Evolutionary conservation across 129 eudicot species (phyloP).

Genomic region (Tagetes patula): DNA sequence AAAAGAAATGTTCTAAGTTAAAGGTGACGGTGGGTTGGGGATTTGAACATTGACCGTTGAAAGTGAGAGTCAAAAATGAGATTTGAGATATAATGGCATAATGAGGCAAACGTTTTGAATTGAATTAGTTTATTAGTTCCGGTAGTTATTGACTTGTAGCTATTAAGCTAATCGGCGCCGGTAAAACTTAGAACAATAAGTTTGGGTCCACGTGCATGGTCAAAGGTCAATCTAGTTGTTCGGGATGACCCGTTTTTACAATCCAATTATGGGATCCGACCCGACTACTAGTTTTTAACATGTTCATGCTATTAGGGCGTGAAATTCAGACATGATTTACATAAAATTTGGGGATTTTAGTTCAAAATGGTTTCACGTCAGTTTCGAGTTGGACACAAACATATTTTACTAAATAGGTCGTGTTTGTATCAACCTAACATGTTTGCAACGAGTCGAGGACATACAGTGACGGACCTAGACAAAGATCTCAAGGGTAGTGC

Average conservation of each 20-base stretch:
- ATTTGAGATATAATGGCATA: constrained; percentile 19
- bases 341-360: too few species aligned
- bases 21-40: constrained; percentile 25
- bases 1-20: constrained; percentile 31
- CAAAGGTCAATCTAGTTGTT: constrained; percentile 41
- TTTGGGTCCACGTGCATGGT: constrained; percentile 31
- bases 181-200: constrained; percentile 26
- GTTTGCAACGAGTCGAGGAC: too few species aligned
- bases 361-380: too few species aligned
- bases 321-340: not conserved
- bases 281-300: not conserved
- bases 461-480: too few species aligned
- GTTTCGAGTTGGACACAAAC: too few species aligned
- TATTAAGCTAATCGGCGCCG: constrained; percentile 26
- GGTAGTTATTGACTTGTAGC: constrained; percentile 22
- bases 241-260: constrained; percentile 26
- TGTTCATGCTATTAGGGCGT: not conserved
- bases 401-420: too few species aligned
- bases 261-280: constrained; percentile 18
- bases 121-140: not conserved
- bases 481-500: too few species aligned
- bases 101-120: constrained; percentile 15
- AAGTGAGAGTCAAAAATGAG: constrained; percentile 37
- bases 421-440: too few species aligned
- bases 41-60: constrained; percentile 92